phyloP scores from a whole-genome alignment of 495 filamentous ascomycete genomes.

The Podospora pseudoanserina region DNA sequence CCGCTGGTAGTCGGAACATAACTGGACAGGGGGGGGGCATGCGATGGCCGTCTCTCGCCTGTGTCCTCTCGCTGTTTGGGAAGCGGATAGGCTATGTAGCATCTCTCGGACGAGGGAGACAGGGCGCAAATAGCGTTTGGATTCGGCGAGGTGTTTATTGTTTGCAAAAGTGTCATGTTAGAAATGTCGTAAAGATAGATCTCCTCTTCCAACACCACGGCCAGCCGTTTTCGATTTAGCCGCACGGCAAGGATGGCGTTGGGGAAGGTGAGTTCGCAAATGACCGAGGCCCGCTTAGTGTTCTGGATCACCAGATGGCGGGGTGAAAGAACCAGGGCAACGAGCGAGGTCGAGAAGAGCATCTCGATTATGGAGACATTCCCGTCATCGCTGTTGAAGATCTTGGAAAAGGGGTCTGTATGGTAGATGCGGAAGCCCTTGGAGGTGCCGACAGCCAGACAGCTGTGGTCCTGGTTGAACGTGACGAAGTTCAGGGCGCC shows the following conservation, averaged over 20 bases:
- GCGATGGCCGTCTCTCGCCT: conserved; percentile 63
- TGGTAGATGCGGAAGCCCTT: conserved; percentile 94
- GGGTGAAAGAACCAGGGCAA: conserved; percentile 86
- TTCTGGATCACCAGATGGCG: conserved; percentile 90
- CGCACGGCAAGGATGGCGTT: conserved; percentile 89
- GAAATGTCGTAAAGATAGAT: conserved; percentile 98
- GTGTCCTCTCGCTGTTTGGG: conserved; percentile 67
- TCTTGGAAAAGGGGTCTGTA: conserved; percentile 90
- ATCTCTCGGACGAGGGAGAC: conserved; percentile 90
- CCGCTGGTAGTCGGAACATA: conserved; percentile 82
- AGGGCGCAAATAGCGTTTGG: conserved; percentile 86
- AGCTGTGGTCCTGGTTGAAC: conserved; percentile 98
- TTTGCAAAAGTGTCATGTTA: conserved; percentile 91
- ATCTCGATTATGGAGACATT: conserved; percentile 95
- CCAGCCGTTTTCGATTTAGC: conserved; percentile 88
- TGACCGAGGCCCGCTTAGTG: conserved; percentile 94
- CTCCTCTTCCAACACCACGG: conserved; percentile 88
- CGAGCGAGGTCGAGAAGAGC: conserved; percentile 98
- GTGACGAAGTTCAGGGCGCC: conserved; percentile 93
- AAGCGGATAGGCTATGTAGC: conserved; percentile 89
- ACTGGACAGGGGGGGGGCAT: conserved; percentile 73
- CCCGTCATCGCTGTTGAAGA: conserved; percentile 86
- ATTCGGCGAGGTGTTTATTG: conserved; percentile 90
- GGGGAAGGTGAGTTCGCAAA: conserved; percentile 97
- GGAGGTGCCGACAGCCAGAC: conserved; percentile 86